phyloP scores from a whole-genome alignment of 2,329 filamentous ascomycete species.

The Colletotrichum orbiculare region DNA sequence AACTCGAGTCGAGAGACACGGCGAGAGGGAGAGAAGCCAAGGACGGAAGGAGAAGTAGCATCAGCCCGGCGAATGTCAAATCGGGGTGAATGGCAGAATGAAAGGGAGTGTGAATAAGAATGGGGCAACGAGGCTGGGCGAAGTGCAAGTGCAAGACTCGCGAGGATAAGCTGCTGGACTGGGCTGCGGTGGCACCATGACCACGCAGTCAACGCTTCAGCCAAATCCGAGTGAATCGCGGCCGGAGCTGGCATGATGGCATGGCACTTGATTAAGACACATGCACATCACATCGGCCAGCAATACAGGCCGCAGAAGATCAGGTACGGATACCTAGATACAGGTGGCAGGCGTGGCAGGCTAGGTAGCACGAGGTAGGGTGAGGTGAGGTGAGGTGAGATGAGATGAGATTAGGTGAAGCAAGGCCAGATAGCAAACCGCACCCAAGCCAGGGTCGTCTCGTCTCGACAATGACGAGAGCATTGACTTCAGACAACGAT shows the following conservation, averaged over 20 bases:
- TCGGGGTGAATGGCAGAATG: not conserved
- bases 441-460: not conserved
- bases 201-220: slow-evolving; percentile 35
- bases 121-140: slow-evolving; percentile 29
- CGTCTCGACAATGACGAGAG: slow-evolving; percentile 16
- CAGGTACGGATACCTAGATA: slow-evolving; percentile 8
- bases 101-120: slow-evolving; percentile 26
- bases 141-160: too few relatives aligned
- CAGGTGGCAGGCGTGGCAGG: not conserved
- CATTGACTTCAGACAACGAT: slow-evolving; percentile 32
- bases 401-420: not conserved
- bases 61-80: slow-evolving; percentile 11
- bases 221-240: slow-evolving; percentile 22
- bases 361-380: slow-evolving; percentile 4
- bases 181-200: slow-evolving; percentile 30
- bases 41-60: slow-evolving; percentile 7
- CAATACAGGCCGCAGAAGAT: slow-evolving; percentile 11
- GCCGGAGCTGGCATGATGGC: slow-evolving; percentile 18
- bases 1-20: slow-evolving; percentile 5
- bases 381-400: slow-evolving; percentile 13
- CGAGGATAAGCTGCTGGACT: not conserved
- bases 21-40: not conserved
- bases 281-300: slow-evolving; percentile 3
- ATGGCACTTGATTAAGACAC: slow-evolving; percentile 15
- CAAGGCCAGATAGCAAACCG: slow-evolving; percentile 1